These are phyloP conservation scores for Echium plantagineum DNA, from an alignment of 257 asterid species.

Conservation along the genomic window DNA sequence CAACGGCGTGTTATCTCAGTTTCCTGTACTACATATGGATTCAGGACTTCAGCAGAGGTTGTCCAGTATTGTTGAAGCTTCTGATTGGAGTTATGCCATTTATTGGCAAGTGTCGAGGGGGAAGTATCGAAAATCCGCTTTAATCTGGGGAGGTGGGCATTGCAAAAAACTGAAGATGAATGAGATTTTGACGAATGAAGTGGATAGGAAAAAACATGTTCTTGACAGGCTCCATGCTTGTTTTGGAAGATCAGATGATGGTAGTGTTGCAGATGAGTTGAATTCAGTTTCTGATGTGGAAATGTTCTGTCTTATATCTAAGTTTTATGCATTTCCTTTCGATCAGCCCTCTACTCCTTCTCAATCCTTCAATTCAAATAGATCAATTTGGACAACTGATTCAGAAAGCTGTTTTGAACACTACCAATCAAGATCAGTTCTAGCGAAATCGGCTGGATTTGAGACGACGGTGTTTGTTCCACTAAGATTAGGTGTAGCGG, in stretches of 20 bases:
- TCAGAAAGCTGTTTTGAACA: slow-evolving; percentile 38
- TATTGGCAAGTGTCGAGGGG: slow-evolving; percentile 90
- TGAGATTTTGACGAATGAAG: slow-evolving; percentile 19
- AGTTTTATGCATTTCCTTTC: slow-evolving; percentile 78
- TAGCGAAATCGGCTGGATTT: slow-evolving; percentile 54
- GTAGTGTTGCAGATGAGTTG: slow-evolving; percentile 51
- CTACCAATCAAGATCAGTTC: slow-evolving; percentile 61
- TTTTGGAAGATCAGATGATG: slow-evolving; percentile 67
- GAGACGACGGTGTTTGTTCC: slow-evolving; percentile 62
- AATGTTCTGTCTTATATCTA: slow-evolving; percentile 74
- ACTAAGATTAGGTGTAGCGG: slow-evolving; percentile 72
- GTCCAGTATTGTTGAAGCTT: slow-evolving; percentile 58
- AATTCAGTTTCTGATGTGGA: slow-evolving; percentile 57
- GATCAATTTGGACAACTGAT: slow-evolving; percentile 73
- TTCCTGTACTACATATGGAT: slow-evolving; percentile 46
- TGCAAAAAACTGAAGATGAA: slow-evolving; percentile 39
- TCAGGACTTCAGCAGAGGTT: slow-evolving; percentile 61
- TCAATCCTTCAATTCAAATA: slow-evolving; percentile 76
- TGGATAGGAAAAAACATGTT: slow-evolving; percentile 45
- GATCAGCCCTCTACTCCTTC: slow-evolving; percentile 90
- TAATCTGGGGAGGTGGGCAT: slow-evolving; percentile 93
- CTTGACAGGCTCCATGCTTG: slow-evolving; percentile 62
- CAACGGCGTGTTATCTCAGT: slow-evolving; percentile 55
- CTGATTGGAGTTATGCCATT: slow-evolving; percentile 84
- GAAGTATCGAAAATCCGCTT: slow-evolving; percentile 82